These are phyloP conservation scores for Penicillium dipodomyicola DNA, from an alignment of 495 filamentous ascomycete genomes.

Conservation along the genomic window DNA sequence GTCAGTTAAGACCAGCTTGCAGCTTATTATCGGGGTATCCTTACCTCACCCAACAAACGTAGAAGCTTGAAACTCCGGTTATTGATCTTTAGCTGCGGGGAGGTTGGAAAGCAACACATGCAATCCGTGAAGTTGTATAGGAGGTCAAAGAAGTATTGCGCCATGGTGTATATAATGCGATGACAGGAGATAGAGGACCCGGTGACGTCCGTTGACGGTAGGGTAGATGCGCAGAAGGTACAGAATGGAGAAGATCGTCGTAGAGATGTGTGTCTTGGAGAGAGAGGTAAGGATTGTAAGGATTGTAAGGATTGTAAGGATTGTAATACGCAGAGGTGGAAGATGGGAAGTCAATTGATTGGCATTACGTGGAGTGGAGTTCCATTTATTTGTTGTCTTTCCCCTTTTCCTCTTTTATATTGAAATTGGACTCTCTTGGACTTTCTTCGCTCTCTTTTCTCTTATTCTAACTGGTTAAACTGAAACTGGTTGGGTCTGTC, in stretches of 20 bases:
- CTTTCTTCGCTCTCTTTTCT: neutral
- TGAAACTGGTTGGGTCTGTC: neutral
- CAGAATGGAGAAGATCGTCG: slow-evolving; percentile 3
- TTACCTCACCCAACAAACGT: slow-evolving; percentile 83
- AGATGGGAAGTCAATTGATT: slow-evolving; percentile 8
- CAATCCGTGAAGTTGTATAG: slow-evolving; percentile 90
- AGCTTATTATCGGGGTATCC: slow-evolving; percentile 13
- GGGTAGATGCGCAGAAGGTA: neutral
- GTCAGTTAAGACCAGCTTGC: slow-evolving; percentile 7
- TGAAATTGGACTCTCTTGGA: neutral
- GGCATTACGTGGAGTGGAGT: slow-evolving; percentile 3
- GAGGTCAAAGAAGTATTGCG: slow-evolving; percentile 82
- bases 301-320: too few species aligned
- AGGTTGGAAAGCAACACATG: slow-evolving; percentile 91
- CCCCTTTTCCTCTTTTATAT: slow-evolving; percentile 20
- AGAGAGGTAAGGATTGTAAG: too few species aligned
- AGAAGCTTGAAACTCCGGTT: slow-evolving; percentile 92
- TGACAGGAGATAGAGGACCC: neutral
- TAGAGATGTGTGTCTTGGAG: neutral
- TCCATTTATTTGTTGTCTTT: slow-evolving; percentile 24
- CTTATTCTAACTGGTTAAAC: neutral
- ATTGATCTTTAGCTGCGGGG: slow-evolving; percentile 93
- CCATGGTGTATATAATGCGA: slow-evolving; percentile 51
- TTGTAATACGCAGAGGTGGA: slow-evolving; percentile 15
- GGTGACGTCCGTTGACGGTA: neutral